Evolutionary conservation across 176 grass and related monocot genomes (phyloP), one percentile per base, ranked within the genome.

Genomic region (Cenchrus purpureus): DNA sequence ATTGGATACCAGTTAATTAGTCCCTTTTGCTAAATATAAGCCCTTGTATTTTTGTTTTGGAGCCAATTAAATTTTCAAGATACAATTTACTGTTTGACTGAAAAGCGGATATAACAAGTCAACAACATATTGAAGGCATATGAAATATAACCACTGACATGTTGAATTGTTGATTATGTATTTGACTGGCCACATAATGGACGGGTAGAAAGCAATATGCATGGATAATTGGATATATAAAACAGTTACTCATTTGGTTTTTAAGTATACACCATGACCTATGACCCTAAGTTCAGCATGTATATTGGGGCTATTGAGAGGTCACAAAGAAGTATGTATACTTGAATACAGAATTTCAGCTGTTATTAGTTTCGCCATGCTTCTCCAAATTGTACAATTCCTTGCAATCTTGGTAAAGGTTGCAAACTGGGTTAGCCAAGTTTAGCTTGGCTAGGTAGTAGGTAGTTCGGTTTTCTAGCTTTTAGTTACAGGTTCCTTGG

Each of bases 321-420:
- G 46, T 16, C 43, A 64, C 11, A 3, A 4, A 12, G 4, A 44
- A 44, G 2, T 68, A 67, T 42, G n/a, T 40, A 68, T 40, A 22
- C 4, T 28, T 51, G 12, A 13, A 69, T 61, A 37, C 4, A 34
- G 55, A 82, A 52, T 20, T 82, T 83, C 10, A 53, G 6, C n/a
- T n/a, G 55, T n/a, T 52, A 76, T 32, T 83, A n/a, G 32, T 43
- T 71, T 10, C 32, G 64, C 7, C 20, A 62, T 75, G 59, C 10
- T 71, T 70, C 8, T 54, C 65, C 46, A 74, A 59, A 44, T 40
- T 40, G 37, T 67, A 54, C 72, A 54, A 50, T 83, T 22, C 46
- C 43, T 68, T 85, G 34, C 22, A 34, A 64, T 75, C 71, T 82
- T 56, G 46, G 54, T 28, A 34, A 85, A 88, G 63, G 22, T 25